A percentile compares a stretch with the other conserved stretches of the same genome.
Evolutionary conservation across 345 rosid genomes (phyloP).

Genomic region (Brassica incana): DNA sequence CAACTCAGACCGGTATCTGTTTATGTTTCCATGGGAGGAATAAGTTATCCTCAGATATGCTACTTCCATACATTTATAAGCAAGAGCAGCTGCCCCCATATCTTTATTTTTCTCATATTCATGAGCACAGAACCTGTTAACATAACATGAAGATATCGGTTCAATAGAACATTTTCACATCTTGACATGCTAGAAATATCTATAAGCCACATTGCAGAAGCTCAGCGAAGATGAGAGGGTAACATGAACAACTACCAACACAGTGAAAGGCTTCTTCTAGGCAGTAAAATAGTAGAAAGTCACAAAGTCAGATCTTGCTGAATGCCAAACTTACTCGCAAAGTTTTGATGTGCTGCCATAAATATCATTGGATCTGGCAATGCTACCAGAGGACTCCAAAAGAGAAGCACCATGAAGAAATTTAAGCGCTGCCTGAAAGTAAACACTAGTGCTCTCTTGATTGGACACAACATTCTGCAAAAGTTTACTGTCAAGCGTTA

Average conservation of each 20-base stretch:
- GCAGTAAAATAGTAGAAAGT: neutral
- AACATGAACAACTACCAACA: constrained; percentile 29
- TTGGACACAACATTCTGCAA: constrained; percentile 52
- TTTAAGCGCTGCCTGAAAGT: constrained; percentile 70
- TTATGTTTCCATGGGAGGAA: constrained; percentile 58
- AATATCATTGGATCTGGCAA: constrained; percentile 47
- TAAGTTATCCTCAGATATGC: constrained; percentile 89
- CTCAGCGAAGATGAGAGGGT: constrained; percentile 11
- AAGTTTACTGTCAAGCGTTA: constrained; percentile 24
- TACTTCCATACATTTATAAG: constrained; percentile 97
- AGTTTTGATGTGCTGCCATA: constrained; percentile 64
- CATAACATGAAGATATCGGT: constrained; percentile 6
- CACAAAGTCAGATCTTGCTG: constrained; percentile 10
- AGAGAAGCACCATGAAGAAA: constrained; percentile 71
- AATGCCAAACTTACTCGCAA: constrained; percentile 58
- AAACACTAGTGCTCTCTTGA: constrained; percentile 61
- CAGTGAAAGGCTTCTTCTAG: constrained; percentile 22
- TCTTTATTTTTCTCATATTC: constrained; percentile 89
- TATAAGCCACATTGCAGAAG: constrained; percentile 8
- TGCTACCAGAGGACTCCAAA: constrained; percentile 54
- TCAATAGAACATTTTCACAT: constrained; percentile 23
- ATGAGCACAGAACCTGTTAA: constrained; percentile 80
- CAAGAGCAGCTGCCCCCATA: constrained; percentile 93
- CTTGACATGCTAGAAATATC: constrained; percentile 24
- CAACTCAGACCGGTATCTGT: constrained; percentile 71